A percentile compares a stretch with the other conserved stretches of the same genome.
phyloP scores from a whole-genome alignment of 352 stramenopile genomes.

The Pythium dissotocum region DNA sequence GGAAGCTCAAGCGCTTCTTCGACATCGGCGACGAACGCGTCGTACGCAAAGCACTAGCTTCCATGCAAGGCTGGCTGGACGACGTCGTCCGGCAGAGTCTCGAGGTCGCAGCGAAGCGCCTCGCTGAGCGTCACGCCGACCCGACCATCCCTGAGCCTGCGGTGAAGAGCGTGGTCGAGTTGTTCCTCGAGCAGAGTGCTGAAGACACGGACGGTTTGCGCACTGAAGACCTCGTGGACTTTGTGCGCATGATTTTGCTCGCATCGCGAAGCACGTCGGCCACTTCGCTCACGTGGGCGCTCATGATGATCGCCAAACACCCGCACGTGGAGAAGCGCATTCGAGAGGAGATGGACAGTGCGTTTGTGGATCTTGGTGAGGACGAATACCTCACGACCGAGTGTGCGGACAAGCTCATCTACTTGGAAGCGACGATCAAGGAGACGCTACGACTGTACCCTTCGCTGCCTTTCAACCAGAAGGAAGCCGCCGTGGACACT shows the following conservation, averaged over 20 bases:
- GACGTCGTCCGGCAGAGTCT: constrained; percentile 31
- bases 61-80: constrained; percentile 29
- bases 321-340: constrained; percentile 47
- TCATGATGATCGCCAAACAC: constrained; percentile 55
- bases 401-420: constrained; percentile 48
- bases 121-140: not conserved
- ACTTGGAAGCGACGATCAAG: constrained; percentile 50
- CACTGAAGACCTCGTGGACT: constrained; percentile 54
- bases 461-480: constrained; percentile 9
- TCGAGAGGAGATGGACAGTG: constrained; percentile 38
- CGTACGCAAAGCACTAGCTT: constrained; percentile 46
- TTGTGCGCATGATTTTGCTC: constrained; percentile 35
- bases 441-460: constrained; percentile 67
- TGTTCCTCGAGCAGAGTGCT: constrained; percentile 10
- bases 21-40: too few relatives aligned
- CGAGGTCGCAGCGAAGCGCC: not conserved
- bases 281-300: constrained; percentile 59
- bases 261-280: constrained; percentile 65
- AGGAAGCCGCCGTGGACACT: too few relatives aligned
- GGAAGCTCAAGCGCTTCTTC: too few relatives aligned
- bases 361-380: not conserved
- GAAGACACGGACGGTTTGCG: constrained; percentile 28
- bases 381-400: constrained; percentile 35
- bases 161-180: constrained; percentile 13
- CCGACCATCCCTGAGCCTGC: not conserved